phyloP scores from a whole-genome alignment of 192 early-diverging fungal genomes.

The Chytriomyces hyalinus region DNA sequence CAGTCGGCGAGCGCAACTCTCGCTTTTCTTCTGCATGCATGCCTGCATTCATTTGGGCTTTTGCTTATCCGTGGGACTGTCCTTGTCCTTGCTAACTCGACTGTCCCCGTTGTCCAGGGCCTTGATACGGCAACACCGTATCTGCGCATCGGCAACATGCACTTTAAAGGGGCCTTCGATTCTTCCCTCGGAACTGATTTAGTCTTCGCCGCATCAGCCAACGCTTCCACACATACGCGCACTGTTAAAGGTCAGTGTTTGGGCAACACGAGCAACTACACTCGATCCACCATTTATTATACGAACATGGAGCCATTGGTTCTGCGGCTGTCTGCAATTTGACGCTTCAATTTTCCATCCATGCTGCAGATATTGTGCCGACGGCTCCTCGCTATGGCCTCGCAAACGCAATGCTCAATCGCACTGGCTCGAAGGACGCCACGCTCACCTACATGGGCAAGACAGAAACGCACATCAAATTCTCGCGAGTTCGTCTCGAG shows the following conservation, averaged over 20 bases:
- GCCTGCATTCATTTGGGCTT: too few relatives aligned
- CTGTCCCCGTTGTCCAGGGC: conserved; percentile 10
- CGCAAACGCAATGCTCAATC: conserved; percentile 15
- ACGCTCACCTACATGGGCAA: conserved; percentile 17
- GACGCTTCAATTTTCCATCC: not conserved
- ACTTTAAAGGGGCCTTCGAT: conserved; percentile 27
- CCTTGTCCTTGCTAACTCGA: not conserved
- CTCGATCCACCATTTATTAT: not conserved
- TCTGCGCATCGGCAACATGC: conserved; percentile 29
- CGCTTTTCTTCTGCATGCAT: not conserved
- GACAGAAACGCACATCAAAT: conserved; percentile 22
- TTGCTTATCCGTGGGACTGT: not conserved
- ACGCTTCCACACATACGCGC: not conserved
- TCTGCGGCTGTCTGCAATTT: not conserved
- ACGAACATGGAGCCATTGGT: not conserved
- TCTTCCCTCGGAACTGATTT: conserved; percentile 17
- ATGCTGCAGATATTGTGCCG: not conserved
- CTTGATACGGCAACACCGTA: conserved; percentile 21
- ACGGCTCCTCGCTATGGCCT: conserved; percentile 16
- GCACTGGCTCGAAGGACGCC: not conserved
- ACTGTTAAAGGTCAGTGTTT: too few relatives aligned
- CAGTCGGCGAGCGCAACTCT: not conserved
- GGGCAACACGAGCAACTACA: too few relatives aligned
- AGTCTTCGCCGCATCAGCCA: conserved; percentile 32
- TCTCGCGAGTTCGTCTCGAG: conserved; percentile 20